Evolutionary conservation across 805 yeast genomes (phyloP), one percentile per base, ranked within the genome.

Genomic region (Maudiozyma serrabonitensis): DNA sequence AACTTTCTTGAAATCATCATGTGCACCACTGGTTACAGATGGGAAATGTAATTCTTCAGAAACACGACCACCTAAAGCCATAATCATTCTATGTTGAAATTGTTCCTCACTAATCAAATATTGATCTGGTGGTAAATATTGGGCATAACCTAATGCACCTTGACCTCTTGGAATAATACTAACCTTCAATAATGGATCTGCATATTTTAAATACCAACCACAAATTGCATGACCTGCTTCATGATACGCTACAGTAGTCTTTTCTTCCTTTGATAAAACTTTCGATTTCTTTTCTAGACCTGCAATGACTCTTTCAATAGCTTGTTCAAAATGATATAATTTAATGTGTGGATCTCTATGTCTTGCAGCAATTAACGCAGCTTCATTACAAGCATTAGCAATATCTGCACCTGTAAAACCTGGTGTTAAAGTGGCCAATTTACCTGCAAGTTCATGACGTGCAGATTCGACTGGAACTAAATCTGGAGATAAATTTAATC

Each of bases 171-270:
- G 97, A 53, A 89, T 87, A 57, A 89, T 89, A 19, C 95, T 84
- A n/a, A 89, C 96, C 68, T 89, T 89, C 51, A 90, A 77, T 52
- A 89, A 71, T 7, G 97, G 97, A 65, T 89, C 95, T 11, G 97
- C 96, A 69, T 71, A 81, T 69, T 81, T 78, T 62, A 89, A 74
- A 63, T 73, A 87, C 97, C 96, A 90, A 21, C 96, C 97, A 69
- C 96, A 86, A 45, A 89, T 84, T 4, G 97, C 97, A 66, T 89
- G 97, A 0, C 97, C 97, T 1, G 97, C 97, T 69, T 89, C 97
- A 67, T 89, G 97, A 64, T 86, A 89, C 0, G 96, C 96, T 46
- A 89, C 96, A 32, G 86, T 79, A 56, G 73, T 79, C 72, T 87
- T 86, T 67, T 90, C 95, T 35, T 84, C 87, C 9, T 83, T 82